Evolutionary conservation across 2,329 filamentous ascomycete genomes (phyloP), one percentile per base, ranked within the genome.

Genomic region (Cryphonectria japonica): DNA sequence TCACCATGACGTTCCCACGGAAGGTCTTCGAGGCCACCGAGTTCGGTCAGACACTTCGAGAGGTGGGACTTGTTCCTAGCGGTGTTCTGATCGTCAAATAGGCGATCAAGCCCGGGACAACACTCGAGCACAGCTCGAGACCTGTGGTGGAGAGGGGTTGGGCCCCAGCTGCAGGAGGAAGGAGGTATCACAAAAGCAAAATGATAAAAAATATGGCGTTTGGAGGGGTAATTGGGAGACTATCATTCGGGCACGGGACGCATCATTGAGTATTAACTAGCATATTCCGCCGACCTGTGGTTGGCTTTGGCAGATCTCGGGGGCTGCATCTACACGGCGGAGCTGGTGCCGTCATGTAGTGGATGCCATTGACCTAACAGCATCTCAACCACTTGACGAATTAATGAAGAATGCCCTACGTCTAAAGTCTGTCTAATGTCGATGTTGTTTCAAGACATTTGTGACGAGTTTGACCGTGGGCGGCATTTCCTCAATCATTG

Each of bases 31-130:
- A 84, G 80, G 91, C 85, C 29, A 80, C 85, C 9, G 96, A 97
- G 79, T 94, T 98, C 77, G 93, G 93, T 50, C 92, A 96, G 86
- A 96, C 95, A 6, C 82, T 99, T 69, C 97, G 97, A 83, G 96
- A 99, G 82, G 92, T 95, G 22, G 95, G 95, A 0, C 83, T 98
- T 72, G 91, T 95, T 3, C 96, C 96, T 7, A 97, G 93, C 73
- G 94, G 95, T n/a, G 95, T 93, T 63, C 83, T 99, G 76, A 90
- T 97, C 76, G 89, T 97, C 41, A 87, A 88, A 76, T 90, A 83
- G 75, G 43, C 32, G n/a, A n/a, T 43, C 61, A 39, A 19, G 37
- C n/a, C 26, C n/a, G 6, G 22, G 22, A 46, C 37, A 26, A 7
- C 7, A 14, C 13, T n/a, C 61, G 4, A 26, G 9, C 11, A 4